Conservation (phyloP, 1,284 basidiomycete species). For the Fomitopsis pinicola region DNA sequence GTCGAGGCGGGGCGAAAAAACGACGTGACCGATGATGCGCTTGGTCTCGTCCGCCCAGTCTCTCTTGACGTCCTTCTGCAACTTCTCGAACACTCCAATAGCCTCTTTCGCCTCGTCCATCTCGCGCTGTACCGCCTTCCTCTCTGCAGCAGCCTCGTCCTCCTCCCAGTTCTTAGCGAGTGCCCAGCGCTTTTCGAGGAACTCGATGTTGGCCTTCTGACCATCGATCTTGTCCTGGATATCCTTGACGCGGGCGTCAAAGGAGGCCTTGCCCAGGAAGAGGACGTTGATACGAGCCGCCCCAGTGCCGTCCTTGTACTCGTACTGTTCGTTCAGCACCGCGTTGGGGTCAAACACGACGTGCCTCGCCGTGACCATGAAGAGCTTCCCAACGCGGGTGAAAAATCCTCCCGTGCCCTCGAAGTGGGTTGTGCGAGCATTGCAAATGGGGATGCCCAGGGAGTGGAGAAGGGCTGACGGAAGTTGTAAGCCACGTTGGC, state of each 20-base stretch:
- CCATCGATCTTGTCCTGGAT: conserved; percentile 12
- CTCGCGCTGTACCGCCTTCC: conserved; percentile 11
- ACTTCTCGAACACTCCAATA: conserved; percentile 19
- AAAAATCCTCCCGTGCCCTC: conserved; percentile 32
- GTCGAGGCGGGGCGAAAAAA: conserved; percentile 24
- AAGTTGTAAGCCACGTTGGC: conserved; percentile 9
- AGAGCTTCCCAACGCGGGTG: conserved; percentile 17
- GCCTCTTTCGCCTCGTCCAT: conserved; percentile 14
- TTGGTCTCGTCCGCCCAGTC: conserved; percentile 20
- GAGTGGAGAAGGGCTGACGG: conserved; percentile 22
- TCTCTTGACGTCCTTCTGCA: conserved; percentile 21
- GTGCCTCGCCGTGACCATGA: conserved; percentile 27
- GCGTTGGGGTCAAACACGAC: conserved; percentile 16
- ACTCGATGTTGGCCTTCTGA: conserved; percentile 4
- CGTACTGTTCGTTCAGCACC: conserved; percentile 16
- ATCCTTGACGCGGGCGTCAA: conserved; percentile 8
- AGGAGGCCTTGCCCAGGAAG: conserved; percentile 19
- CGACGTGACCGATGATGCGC: conserved; percentile 29
- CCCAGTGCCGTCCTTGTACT: conserved; percentile 6
- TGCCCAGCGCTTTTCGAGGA: neutral
- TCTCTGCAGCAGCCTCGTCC: conserved; percentile 6
- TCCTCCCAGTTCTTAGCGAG: too few relatives aligned
- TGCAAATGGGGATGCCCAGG: conserved; percentile 22
- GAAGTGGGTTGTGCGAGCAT: conserved; percentile 7
- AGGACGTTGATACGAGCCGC: conserved; percentile 20